Conservation (phyloP, 202 grass and related monocot genomes). For the Carex arenaria region DNA sequence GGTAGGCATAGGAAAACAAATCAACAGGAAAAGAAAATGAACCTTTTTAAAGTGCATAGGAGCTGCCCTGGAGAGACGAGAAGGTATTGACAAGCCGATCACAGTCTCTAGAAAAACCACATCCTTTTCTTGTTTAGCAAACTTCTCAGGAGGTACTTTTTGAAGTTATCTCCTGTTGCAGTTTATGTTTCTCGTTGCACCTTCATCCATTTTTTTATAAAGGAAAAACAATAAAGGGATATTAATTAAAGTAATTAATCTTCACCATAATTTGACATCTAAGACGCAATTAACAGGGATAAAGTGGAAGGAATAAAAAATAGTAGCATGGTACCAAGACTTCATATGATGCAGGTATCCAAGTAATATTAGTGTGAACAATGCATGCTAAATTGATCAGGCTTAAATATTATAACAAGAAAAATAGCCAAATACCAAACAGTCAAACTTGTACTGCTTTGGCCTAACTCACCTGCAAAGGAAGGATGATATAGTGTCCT, state of each 20-base stretch:
- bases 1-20: neutral
- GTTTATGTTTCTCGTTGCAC: conserved; percentile 69
- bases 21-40: neutral
- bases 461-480: conserved; percentile 70
- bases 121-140: conserved; percentile 66
- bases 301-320: neutral
- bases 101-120: conserved; percentile 76
- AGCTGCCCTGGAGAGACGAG: conserved; percentile 48
- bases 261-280: neutral
- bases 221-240: neutral
- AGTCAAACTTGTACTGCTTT: too few relatives aligned
- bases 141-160: conserved; percentile 67
- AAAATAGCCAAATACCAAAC: neutral
- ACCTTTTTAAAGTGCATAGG: conserved; percentile 96
- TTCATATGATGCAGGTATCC: neutral
- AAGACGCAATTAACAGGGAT: neutral
- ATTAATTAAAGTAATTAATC: neutral
- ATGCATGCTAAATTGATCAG: neutral
- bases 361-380: neutral
- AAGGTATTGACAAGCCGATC: conserved; percentile 50
- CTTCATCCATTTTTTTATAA: conserved; percentile 52
- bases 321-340: neutral
- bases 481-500: conserved; percentile 81
- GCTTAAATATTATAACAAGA: neutral
- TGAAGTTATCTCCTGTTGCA: conserved; percentile 87